phyloP scores from a whole-genome alignment of 345 rosid species.

The Syzygium aromaticum region DNA sequence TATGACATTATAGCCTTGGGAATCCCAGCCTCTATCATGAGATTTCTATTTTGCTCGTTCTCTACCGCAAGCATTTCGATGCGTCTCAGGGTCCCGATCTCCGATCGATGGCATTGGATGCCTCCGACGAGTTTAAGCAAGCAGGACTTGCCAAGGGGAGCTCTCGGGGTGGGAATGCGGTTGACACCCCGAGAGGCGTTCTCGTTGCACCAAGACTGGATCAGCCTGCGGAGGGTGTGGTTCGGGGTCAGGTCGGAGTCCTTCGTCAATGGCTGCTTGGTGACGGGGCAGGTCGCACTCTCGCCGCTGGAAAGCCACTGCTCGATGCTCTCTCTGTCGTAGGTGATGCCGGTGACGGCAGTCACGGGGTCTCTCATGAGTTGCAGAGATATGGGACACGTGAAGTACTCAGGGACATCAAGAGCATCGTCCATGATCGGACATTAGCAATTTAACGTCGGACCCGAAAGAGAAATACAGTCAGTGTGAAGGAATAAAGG shows the following conservation, averaged over 20 bases:
- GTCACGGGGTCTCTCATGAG: conserved; percentile 91
- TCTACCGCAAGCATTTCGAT: conserved; percentile 40
- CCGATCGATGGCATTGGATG: conserved; percentile 13
- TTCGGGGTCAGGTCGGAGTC: conserved; percentile 71
- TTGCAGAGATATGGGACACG: conserved; percentile 75
- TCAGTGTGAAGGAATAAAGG: not conserved
- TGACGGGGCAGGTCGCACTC: conserved; percentile 44
- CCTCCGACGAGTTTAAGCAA: conserved; percentile 24
- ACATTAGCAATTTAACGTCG: not conserved
- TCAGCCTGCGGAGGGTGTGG: conserved; percentile 60
- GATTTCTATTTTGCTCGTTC: conserved; percentile 37
- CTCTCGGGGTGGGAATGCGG: conserved; percentile 48
- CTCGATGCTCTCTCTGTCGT: conserved; percentile 74
- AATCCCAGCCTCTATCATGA: conserved; percentile 44
- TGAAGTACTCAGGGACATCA: conserved; percentile 59
- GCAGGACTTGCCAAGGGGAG: conserved; percentile 24
- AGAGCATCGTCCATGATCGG: conserved; percentile 19
- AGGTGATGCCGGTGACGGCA: conserved; percentile 65
- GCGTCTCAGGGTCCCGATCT: conserved; percentile 17
- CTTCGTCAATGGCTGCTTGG: conserved; percentile 43
- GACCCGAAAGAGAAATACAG: too few relatives aligned
- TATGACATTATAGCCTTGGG: conserved; percentile 26
- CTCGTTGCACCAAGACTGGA: conserved; percentile 59
- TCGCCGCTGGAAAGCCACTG: conserved; percentile 44
- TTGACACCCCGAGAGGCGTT: conserved; percentile 41